phyloP scores from a whole-genome alignment of 75 land plant species.

The Isoetes taiwanensis region DNA sequence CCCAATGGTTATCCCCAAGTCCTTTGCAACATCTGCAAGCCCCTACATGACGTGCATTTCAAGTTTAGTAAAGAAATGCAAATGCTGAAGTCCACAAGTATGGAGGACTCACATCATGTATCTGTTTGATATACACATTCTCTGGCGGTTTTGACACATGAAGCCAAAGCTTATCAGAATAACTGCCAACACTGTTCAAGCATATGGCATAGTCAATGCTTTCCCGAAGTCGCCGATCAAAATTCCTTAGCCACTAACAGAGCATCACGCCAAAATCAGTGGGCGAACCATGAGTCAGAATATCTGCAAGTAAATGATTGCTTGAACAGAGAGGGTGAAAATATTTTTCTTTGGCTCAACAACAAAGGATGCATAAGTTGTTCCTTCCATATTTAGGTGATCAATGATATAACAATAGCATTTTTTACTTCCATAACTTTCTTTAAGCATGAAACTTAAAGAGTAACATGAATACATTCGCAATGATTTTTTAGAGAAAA shows the following conservation, averaged over 20 bases:
- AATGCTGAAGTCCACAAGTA: too few species aligned
- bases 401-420: too few species aligned
- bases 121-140: constrained; percentile 77
- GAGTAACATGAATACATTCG: too few species aligned
- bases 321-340: background rate
- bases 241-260: constrained; percentile 94
- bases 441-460: too few species aligned
- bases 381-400: too few species aligned
- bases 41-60: constrained; percentile 33
- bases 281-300: background rate
- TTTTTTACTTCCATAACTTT: too few species aligned
- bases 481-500: too few species aligned
- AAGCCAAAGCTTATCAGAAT: constrained; percentile 52
- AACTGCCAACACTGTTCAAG: constrained; percentile 78
- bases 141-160: constrained; percentile 99
- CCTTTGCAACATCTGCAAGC: constrained; percentile 50
- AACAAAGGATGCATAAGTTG: too few species aligned
- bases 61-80: too few species aligned
- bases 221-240: constrained; percentile 89
- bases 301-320: background rate
- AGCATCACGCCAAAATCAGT: background rate
- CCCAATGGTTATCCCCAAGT: constrained; percentile 52
- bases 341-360: too few species aligned
- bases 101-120: constrained; percentile 44
- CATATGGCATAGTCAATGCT: constrained; percentile 98